These are phyloP conservation scores for Tilletiopsis washingtonensis DNA, from an alignment of 1,284 basidiomycete species.

Conservation along the genomic window DNA sequence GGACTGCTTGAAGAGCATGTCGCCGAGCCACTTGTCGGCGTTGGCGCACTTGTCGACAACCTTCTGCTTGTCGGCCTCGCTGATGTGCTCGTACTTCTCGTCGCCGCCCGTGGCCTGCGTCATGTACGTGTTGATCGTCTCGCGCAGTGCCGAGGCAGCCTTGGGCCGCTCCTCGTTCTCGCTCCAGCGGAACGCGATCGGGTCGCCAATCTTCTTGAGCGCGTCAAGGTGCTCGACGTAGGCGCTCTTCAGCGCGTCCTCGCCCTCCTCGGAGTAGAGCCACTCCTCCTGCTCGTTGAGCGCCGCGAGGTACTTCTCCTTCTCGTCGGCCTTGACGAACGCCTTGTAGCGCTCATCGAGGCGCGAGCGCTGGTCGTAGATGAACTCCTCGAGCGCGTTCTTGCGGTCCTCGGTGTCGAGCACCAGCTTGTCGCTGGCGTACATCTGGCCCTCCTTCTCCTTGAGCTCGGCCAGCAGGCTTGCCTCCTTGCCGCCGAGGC, in stretches of 20 bases:
- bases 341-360: conserved; percentile 41
- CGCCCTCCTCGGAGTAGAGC: conserved; percentile 46
- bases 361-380: conserved; percentile 46
- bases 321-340: conserved; percentile 41
- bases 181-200: conserved; percentile 36
- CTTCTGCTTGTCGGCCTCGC: conserved; percentile 45
- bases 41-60: conserved; percentile 45
- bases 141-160: conserved; percentile 40
- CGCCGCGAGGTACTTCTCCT: conserved; percentile 38
- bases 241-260: conserved; percentile 43
- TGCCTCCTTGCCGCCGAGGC: conserved; percentile 31
- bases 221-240: conserved; percentile 39
- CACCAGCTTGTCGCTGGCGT: conserved; percentile 46
- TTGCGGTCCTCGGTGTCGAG: conserved; percentile 47
- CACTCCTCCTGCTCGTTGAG: conserved; percentile 44
- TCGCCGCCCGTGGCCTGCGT: conserved; percentile 38
- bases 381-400: conserved; percentile 47
- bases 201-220: conserved; percentile 40
- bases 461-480: conserved; percentile 33
- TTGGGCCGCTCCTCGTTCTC: conserved; percentile 43
- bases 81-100: conserved; percentile 42
- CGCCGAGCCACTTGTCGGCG: conserved; percentile 43
- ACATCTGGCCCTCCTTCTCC: conserved; percentile 42
- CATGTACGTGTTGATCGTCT: conserved; percentile 44
- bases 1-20: conserved; percentile 42